These are phyloP conservation scores for Stenogyne calaminthoides DNA, from an alignment of 305 asterid genomes.

Conservation along the genomic window DNA sequence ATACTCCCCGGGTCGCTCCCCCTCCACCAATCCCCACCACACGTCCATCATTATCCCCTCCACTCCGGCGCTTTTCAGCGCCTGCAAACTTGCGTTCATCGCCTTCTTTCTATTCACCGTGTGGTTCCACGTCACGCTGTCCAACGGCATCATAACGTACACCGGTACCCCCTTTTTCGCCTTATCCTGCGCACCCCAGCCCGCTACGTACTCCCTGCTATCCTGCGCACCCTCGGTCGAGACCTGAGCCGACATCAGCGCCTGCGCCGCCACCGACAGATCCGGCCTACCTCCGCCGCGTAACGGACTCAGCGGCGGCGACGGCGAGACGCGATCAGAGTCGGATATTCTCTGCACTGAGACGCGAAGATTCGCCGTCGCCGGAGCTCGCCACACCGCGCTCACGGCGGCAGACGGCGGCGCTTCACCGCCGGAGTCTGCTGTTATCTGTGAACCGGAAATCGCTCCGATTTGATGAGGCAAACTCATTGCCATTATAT, in stretches of 20 bases:
- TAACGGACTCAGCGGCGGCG: constrained; percentile 79
- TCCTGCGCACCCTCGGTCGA: constrained; percentile 25
- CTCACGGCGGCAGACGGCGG: constrained; percentile 46
- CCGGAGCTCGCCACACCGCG: constrained; percentile 62
- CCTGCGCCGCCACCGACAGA: constrained; percentile 75
- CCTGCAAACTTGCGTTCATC: constrained; percentile 91
- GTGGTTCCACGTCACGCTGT: constrained; percentile 84
- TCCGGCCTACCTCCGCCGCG: constrained; percentile 57
- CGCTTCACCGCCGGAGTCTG: constrained; percentile 44
- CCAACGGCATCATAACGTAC: constrained; percentile 96
- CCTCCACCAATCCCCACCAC: constrained; percentile 97
- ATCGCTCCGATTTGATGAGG: constrained; percentile 80
- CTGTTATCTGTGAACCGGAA: constrained; percentile 51
- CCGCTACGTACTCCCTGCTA: constrained; percentile 29
- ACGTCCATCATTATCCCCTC: constrained; percentile 99
- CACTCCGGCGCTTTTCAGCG: constrained; percentile 92
- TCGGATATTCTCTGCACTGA: constrained; percentile 44
- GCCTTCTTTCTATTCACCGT: constrained; percentile 87
- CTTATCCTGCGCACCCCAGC: constrained; percentile 34
- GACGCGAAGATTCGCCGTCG: constrained; percentile 48
- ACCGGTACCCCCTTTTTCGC: constrained; percentile 75
- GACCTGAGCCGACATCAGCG: constrained; percentile 43
- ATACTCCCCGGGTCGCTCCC: constrained; percentile 73
- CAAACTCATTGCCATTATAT: constrained; percentile 76
- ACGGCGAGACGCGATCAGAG: constrained; percentile 64